These are phyloP conservation scores for Penicillium janthinellum DNA, from an alignment of 2,329 filamentous ascomycete species.

Conservation along the genomic window DNA sequence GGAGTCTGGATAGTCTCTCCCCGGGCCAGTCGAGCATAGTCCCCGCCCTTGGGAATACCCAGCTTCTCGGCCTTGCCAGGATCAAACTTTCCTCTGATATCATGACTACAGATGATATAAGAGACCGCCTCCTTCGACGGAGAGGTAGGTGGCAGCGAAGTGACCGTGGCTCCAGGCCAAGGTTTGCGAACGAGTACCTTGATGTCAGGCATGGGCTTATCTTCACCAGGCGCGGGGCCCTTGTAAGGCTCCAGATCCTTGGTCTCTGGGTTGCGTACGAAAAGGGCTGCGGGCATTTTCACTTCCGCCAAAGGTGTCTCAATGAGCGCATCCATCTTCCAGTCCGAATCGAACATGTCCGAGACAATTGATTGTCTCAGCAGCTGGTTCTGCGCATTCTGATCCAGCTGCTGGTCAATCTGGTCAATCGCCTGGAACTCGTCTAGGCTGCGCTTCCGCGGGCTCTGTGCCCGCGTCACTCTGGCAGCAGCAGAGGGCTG, in stretches of 20 bases:
- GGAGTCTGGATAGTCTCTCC: slow-evolving; percentile 66
- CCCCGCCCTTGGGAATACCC: slow-evolving; percentile 61
- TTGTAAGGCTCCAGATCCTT: slow-evolving; percentile 69
- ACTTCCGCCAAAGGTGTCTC: slow-evolving; percentile 68
- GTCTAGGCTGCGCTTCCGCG: slow-evolving; percentile 53
- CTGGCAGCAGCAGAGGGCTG: slow-evolving; percentile 20
- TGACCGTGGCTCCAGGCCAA: slow-evolving; percentile 72
- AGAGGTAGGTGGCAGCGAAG: slow-evolving; percentile 66
- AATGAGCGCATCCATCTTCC: slow-evolving; percentile 70
- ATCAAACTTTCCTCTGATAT: slow-evolving; percentile 79
- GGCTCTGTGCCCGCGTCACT: slow-evolving; percentile 32
- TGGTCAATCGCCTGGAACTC: slow-evolving; percentile 45
- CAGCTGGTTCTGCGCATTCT: slow-evolving; percentile 47
- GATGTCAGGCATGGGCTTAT: slow-evolving; percentile 60
- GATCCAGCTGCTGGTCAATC: slow-evolving; percentile 18
- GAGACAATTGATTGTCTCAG: slow-evolving; percentile 65
- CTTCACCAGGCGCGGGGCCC: slow-evolving; percentile 64
- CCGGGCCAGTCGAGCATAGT: slow-evolving; percentile 62
- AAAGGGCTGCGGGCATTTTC: slow-evolving; percentile 68
- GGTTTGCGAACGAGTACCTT: slow-evolving; percentile 73
- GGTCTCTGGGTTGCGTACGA: slow-evolving; percentile 62
- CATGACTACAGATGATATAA: slow-evolving; percentile 79
- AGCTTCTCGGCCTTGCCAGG: slow-evolving; percentile 63
- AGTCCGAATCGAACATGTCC: slow-evolving; percentile 77
- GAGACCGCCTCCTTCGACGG: slow-evolving; percentile 72